Base-by-base conservation (phyloP, 2,329 filamentous ascomycete species). In the Ophiostoma angusticollis region DNA sequence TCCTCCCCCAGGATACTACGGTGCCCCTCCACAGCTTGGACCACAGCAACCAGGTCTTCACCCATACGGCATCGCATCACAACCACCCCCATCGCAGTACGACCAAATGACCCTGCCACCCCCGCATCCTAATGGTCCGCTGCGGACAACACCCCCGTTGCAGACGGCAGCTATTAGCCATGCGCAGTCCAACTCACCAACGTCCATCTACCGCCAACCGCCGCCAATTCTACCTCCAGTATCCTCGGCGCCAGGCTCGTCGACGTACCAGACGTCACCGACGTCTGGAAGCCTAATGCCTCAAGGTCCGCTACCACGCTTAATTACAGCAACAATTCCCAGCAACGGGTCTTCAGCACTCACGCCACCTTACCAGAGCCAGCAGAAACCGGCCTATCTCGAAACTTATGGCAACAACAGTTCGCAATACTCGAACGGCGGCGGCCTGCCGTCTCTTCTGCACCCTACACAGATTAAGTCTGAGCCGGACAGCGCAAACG, bases 381-480 rank as follows among this genome's bases (percentile, higher is more conserved):
- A 61, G 3, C 50, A 63, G 33, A 72, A 63, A 35, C 71, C 68
- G n/a, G 57, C 59, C 5, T 57, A 63, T 40, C 53, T 58, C 4
- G 58, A 63, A 8, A 44, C 51, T 6, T 48, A 48, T 17, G 35
- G 25, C 24, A 39, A 43, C 17, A 45, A 49, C 29, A 21, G 14
- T 13, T 44, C 44, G 13, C 24, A 36, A 3, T 31, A 36, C 5
- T 18, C 14, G 4, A 13, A 18, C 27, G 6, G n/a, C 33, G 22
- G 37, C 48, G 13, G 38, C 50, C 48, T 71, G 11, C 65, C 67
- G 9, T 61, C 62, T 3, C 53, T 62, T 13, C 55, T 72, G n/a
- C 69, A 74, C 50, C 64, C 71, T 3, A 64, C 64, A 2, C 61
- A 62, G 24, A 61, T 54, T 44, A 66, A 60, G 48, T 62, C 60